phyloP scores from a whole-genome alignment of 1,284 basidiomycete species.

The Heterobasidion occidentale region DNA sequence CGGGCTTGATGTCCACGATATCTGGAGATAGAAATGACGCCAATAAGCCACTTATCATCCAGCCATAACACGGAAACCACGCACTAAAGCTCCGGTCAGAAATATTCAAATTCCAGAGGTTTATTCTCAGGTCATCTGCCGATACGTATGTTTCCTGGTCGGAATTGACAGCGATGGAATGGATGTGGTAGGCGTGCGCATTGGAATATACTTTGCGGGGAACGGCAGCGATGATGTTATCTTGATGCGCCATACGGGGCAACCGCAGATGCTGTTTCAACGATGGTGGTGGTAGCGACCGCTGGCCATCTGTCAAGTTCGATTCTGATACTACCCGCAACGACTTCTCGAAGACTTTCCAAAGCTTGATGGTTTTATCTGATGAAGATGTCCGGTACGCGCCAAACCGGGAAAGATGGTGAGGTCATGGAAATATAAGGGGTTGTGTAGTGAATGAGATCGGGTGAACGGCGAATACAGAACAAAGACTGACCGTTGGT shows the following conservation, averaged over 20 bases:
- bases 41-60: background rate
- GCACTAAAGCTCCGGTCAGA: conserved; percentile 98
- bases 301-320: conserved; percentile 82
- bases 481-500: conserved; percentile 73
- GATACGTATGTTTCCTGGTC: conserved; percentile 99
- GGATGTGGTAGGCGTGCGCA: conserved; percentile 99
- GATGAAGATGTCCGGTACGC: background rate
- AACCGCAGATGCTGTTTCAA: conserved; percentile 59
- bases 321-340: conserved; percentile 96
- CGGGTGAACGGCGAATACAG: background rate
- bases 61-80: conserved; percentile 24
- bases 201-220: conserved; percentile 99
- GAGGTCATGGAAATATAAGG: background rate
- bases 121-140: conserved; percentile 76
- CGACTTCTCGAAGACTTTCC: conserved; percentile 99
- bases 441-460: background rate
- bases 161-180: conserved; percentile 98
- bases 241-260: conserved; percentile 88
- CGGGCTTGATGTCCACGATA: conserved; percentile 99
- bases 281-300: conserved; percentile 53
- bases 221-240: conserved; percentile 97
- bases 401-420: background rate
- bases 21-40: conserved; percentile 42
- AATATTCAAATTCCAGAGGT: conserved; percentile 96
- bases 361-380: conserved; percentile 99